Evolutionary conservation across 2,329 filamentous ascomycete genomes (phyloP).

Genomic region (Elsinoe perseae): DNA sequence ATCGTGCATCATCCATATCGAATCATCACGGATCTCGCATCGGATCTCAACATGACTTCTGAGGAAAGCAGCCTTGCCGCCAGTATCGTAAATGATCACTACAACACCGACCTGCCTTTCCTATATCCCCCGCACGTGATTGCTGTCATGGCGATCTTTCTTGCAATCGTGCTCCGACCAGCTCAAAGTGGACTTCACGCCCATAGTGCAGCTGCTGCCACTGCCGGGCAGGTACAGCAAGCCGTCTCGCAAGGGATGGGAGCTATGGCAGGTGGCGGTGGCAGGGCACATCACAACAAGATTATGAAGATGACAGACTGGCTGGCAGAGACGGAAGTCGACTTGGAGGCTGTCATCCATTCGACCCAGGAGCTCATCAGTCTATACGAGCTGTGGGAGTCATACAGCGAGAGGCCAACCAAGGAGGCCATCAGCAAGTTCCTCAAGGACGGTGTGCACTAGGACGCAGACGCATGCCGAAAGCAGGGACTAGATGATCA

Average conservation of each 20-base stretch:
- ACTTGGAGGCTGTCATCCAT: constrained; percentile 78
- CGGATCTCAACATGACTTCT: constrained; percentile 60
- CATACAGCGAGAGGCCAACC: constrained; percentile 56
- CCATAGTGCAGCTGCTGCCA: constrained; percentile 31
- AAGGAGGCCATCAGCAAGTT: constrained; percentile 57
- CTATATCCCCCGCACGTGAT: constrained; percentile 80
- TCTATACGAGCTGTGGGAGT: constrained; percentile 70
- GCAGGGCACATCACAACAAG: constrained; percentile 19
- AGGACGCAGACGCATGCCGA: background rate
- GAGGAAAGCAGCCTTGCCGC: constrained; percentile 73
- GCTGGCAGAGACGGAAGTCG: constrained; percentile 77
- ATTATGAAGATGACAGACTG: constrained; percentile 56
- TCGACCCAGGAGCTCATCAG: constrained; percentile 87
- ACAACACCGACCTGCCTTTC: constrained; percentile 83
- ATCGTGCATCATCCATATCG: constrained; percentile 89
- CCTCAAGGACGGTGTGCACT: constrained; percentile 45
- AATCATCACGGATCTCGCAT: constrained; percentile 63
- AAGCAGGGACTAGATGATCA: background rate
- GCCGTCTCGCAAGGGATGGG: constrained; percentile 24
- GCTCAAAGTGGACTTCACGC: constrained; percentile 44
- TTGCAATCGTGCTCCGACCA: constrained; percentile 75
- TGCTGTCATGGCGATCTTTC: constrained; percentile 75
- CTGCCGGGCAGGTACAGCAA: constrained; percentile 20
- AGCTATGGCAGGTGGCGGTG: constrained; percentile 21
- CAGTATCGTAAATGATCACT: constrained; percentile 84